Percentiles rank a stretch among this genome's conserved stretches.
These are phyloP conservation scores for Lavandula angustifolia DNA, from an alignment of 257 asterid genomes.

Conservation along the genomic window DNA sequence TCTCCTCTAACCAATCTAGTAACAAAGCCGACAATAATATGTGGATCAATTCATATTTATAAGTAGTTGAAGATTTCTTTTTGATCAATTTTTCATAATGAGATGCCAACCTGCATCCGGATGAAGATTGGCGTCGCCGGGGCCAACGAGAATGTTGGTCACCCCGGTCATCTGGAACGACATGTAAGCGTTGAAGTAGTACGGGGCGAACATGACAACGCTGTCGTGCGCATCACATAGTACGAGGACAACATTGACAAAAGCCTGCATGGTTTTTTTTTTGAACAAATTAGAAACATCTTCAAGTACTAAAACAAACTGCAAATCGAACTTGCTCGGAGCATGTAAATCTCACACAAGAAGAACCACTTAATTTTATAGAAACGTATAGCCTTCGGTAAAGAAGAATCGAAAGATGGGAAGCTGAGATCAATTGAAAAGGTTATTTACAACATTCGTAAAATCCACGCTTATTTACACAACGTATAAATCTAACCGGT, in stretches of 20 bases:
- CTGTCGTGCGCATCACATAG: constrained; percentile 93
- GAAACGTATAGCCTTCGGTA: background rate
- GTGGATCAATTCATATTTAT: background rate
- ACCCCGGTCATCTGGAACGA: constrained; percentile 99
- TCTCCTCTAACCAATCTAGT: constrained; percentile 89
- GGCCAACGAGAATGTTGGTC: constrained; percentile 86
- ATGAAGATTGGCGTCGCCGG: constrained; percentile 75
- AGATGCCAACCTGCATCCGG: constrained; percentile 85
- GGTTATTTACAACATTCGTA: background rate
- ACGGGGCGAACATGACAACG: constrained; percentile 93
- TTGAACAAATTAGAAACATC: too few species aligned
- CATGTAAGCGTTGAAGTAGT: constrained; percentile 97
- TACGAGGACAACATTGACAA: constrained; percentile 83
- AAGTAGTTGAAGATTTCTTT: too few species aligned
- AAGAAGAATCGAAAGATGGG: background rate
- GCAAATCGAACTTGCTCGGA: background rate
- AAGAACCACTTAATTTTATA: background rate
- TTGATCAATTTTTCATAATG: background rate
- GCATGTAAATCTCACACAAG: background rate
- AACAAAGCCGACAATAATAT: constrained; percentile 16
- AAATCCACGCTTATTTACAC: background rate
- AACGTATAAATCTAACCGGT: background rate
- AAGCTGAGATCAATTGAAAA: background rate
- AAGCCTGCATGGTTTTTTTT: constrained; percentile 62
- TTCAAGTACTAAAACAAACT: background rate